A percentile compares a stretch with the other conserved stretches of the same genome.
phyloP scores from a whole-genome alignment of 306 rosid genomes.

The Quercus engelmannii region DNA sequence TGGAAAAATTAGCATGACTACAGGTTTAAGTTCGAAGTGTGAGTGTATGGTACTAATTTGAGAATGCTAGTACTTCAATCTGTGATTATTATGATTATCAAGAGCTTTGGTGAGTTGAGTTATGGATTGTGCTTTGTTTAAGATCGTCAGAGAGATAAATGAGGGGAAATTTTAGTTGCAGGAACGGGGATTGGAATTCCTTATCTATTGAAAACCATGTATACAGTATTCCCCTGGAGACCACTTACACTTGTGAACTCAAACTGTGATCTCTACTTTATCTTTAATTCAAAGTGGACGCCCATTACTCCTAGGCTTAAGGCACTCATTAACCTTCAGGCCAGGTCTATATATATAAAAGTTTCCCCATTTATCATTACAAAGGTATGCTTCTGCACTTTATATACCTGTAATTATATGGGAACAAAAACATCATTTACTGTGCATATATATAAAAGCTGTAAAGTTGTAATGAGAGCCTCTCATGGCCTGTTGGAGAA shows the following conservation, averaged over 20 bases:
- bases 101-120: neutral
- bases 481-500: neutral
- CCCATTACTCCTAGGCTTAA: no score
- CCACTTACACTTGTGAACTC: neutral
- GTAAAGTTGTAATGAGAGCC: conserved; percentile 12
- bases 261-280: no score
- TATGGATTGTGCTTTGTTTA: neutral
- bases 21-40: neutral
- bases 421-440: neutral
- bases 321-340: no score
- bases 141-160: neutral
- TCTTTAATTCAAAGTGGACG: no score
- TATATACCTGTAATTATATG: conserved; percentile 16
- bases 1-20: neutral
- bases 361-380: neutral
- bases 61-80: neutral
- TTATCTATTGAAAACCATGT: neutral
- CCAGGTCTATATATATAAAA: no score
- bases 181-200: neutral
- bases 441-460: neutral
- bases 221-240: neutral
- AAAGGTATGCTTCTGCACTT: neutral
- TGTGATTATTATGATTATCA: neutral
- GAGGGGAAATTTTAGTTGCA: neutral
- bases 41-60: neutral